Base-by-base conservation (phyloP, 1,284 basidiomycete species). In the Ceratobasidium theobromae region DNA sequence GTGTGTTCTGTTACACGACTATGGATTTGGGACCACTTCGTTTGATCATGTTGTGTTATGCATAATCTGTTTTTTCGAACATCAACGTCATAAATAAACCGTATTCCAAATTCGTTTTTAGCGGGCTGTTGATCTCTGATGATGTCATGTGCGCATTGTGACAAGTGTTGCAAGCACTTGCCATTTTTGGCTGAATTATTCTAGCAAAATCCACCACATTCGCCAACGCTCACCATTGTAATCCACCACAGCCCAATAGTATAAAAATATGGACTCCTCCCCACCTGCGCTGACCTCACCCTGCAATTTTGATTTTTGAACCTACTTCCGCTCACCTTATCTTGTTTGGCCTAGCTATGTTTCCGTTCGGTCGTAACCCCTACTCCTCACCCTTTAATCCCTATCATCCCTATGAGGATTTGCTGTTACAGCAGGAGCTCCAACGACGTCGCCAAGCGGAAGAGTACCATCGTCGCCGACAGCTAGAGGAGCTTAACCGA, bases 401-500 rank as follows among this genome's bases (percentile, higher is more conserved):
- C 8, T 53, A 65, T 18, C 40, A 43, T 32, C 62, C 62, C n/a
- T 65, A 53, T 30, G 38, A 64, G 49, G 41, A 43, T 12, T 23
- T 41, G n/a, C 60, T 64, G 16, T 16, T 52, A 9, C 48, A 53
- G 21, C 60, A 64, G 33, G 62, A 65, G 51, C 38, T 65, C 14
- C 49, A 65, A 30, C 51, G 62, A 3, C 25, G 30, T 16, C 40
- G 48, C 6, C 40, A 41, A n/a, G 51, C 41, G 9, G 62, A 65
- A 40, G 62, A 32, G 27, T 53, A 53, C 48, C 27, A 49, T 5
- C 46, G 46, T 21, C 62, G 40, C 11, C 51, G 51, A 33, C 62
- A 46, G 12, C n/a, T 53, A 27, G 62, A 65, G 35, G 49, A 53
- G 18, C 62, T 65, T 21, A 65, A 65, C 40, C 62, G 62, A 33